These are phyloP conservation scores for Fusarium torreyae DNA, from an alignment of 2,329 filamentous ascomycete species.

Conservation along the genomic window DNA sequence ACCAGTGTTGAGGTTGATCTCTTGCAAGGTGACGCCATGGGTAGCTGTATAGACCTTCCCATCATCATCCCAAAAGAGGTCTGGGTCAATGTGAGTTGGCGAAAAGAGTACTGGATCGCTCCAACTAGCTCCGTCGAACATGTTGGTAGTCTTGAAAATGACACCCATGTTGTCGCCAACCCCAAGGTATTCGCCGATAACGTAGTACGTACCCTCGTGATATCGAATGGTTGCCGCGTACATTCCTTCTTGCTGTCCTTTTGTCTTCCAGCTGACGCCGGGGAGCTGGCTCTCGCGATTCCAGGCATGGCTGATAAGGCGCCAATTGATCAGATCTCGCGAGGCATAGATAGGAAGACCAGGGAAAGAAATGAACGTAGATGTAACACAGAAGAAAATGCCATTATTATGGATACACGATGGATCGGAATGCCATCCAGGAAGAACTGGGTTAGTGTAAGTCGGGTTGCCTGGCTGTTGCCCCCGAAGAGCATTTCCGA, in stretches of 20 bases:
- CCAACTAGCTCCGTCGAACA: conserved; percentile 45
- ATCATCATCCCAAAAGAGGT: conserved; percentile 68
- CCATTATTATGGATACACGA: conserved; percentile 61
- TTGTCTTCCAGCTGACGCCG: conserved; percentile 50
- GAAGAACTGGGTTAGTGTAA: conserved; percentile 61
- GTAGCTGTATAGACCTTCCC: conserved; percentile 66
- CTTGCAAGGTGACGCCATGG: conserved; percentile 51
- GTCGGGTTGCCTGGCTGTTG: conserved; percentile 1
- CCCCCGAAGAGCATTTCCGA: conserved; percentile 11
- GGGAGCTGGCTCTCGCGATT: conserved; percentile 60
- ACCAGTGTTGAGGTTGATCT: conserved; percentile 29
- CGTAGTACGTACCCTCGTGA: conserved; percentile 61
- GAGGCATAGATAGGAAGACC: conserved; percentile 68
- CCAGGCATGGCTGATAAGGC: conserved; percentile 59
- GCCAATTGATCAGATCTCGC: conserved; percentile 67
- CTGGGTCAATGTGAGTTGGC: conserved; percentile 59
- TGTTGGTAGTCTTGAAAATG: conserved; percentile 37
- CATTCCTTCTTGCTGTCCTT: conserved; percentile 57
- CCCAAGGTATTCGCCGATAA: conserved; percentile 36
- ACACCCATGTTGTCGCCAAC: conserved; percentile 29
- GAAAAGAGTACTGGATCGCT: conserved; percentile 48
- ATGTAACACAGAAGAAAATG: conserved; percentile 67
- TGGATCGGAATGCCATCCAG: conserved; percentile 66
- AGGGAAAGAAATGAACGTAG: conserved; percentile 67
- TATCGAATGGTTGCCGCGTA: conserved; percentile 65